Evolutionary conservation across 2,329 filamentous ascomycete genomes (phyloP).

Genomic region (Cercospora sp.): DNA sequence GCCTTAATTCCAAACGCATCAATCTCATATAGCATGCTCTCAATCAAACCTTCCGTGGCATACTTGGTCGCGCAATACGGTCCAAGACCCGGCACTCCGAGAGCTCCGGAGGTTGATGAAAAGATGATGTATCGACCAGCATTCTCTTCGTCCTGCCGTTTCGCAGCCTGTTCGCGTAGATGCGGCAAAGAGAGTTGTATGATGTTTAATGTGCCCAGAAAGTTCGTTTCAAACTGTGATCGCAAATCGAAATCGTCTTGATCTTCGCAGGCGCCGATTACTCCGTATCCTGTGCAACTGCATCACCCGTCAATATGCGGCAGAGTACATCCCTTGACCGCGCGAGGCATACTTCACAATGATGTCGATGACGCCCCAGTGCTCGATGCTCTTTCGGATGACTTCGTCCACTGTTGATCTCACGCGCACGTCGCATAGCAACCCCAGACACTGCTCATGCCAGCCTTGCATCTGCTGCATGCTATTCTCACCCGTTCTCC

Average conservation of each 20-base stretch:
- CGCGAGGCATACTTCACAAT: conserved; percentile 66
- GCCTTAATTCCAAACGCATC: conserved; percentile 90
- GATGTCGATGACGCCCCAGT: conserved; percentile 76
- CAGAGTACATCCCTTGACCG: not conserved
- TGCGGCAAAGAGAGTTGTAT: conserved; percentile 85
- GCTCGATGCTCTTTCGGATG: conserved; percentile 67
- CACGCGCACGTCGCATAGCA: conserved; percentile 88
- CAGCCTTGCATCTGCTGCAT: conserved; percentile 70
- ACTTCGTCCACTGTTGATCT: conserved; percentile 73
- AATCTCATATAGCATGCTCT: conserved; percentile 95
- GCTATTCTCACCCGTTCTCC: conserved; percentile 75
- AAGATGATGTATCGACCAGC: conserved; percentile 87
- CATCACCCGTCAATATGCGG: conserved; percentile 1
- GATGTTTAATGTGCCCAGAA: conserved; percentile 92
- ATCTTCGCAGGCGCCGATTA: conserved; percentile 94
- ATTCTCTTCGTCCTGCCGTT: conserved; percentile 29
- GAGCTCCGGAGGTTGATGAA: conserved; percentile 83
- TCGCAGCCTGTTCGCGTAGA: conserved; percentile 67
- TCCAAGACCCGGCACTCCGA: conserved; percentile 90
- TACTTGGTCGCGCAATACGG: conserved; percentile 98
- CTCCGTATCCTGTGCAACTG: conserved; percentile 84
- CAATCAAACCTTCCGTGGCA: conserved; percentile 90
- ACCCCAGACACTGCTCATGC: conserved; percentile 70
- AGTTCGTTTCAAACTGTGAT: conserved; percentile 97
- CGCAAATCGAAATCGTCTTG: conserved; percentile 93